phyloP scores from a whole-genome alignment of 768 basidiomycete genomes.

The Pisolithus sp. region DNA sequence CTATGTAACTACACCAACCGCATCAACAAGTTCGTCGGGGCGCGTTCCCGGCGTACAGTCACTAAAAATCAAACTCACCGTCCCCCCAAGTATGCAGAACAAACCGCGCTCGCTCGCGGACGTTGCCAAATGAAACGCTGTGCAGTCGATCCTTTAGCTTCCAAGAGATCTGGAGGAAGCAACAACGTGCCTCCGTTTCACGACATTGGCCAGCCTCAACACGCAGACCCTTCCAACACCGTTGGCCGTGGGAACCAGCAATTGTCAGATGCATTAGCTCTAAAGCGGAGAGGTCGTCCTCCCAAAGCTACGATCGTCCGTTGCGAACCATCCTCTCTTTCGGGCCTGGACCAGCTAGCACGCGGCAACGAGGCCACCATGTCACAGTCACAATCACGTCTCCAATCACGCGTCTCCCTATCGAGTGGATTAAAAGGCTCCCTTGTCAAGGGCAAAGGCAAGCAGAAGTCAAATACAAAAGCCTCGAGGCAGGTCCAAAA shows the following conservation, averaged over 20 bases:
- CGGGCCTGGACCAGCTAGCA: slow-evolving; percentile 17
- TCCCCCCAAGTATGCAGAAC: slow-evolving; percentile 51
- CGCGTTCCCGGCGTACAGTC: slow-evolving; percentile 23
- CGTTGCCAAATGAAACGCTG: slow-evolving; percentile 25
- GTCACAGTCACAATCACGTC: slow-evolving; percentile 32
- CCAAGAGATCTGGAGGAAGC: slow-evolving; percentile 32
- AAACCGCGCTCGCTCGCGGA: slow-evolving; percentile 29
- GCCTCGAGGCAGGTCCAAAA: slow-evolving; percentile 32
- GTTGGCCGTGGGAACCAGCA: slow-evolving; percentile 20
- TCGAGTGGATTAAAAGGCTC: slow-evolving; percentile 19
- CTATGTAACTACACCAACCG: slow-evolving; percentile 33
- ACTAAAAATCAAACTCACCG: slow-evolving; percentile 70
- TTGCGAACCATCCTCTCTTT: slow-evolving; percentile 17
- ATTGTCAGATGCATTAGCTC: slow-evolving; percentile 13
- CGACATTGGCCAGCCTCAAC: slow-evolving; percentile 7
- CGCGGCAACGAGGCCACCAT: slow-evolving; percentile 29
- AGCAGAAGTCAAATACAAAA: slow-evolving; percentile 24
- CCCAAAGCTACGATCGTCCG: slow-evolving; percentile 40
- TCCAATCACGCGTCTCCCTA: slow-evolving; percentile 19
- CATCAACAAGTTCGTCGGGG: slow-evolving; percentile 30
- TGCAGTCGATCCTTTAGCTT: slow-evolving; percentile 22
- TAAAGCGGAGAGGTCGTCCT: slow-evolving; percentile 53
- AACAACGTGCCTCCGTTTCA: slow-evolving; percentile 12
- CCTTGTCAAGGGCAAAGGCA: slow-evolving; percentile 11
- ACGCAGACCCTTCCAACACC: slow-evolving; percentile 18